Evolutionary conservation across 2,329 filamentous ascomycete species (phyloP), one percentile per base, ranked within the genome.

Genomic region (Fusarium sp.): DNA sequence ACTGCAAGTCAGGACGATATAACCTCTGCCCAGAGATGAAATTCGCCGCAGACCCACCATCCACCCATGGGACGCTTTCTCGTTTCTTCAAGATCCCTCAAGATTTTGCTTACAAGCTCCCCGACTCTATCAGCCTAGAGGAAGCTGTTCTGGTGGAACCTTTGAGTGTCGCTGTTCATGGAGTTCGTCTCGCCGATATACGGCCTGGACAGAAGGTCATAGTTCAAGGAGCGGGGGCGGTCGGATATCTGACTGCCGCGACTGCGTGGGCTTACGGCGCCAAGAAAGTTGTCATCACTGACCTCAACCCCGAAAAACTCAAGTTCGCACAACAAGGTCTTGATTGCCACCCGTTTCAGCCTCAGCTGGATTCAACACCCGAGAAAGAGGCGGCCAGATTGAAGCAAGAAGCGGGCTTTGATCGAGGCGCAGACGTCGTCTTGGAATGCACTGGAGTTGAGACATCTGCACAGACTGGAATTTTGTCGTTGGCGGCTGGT

Each of bases 31-130:
- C 87, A 6, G 85, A 92, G 52, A 97, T 98, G 94, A 83, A 82
- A 17, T 98, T 98, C 77, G 95, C 95, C 19, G 94, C 95, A 2
- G 98, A 94, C 13, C 95, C 95, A n/a, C 95, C 95, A 3, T 89
- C 91, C 77, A 59, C 52, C 3, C 91, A 98, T 78, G 94, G 94
- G 51, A 98, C 94, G 1, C 84, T 98, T 49, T 91, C 94, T 3
- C 92, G 93, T 53, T 96, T 94, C 84, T 98, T 95, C 84, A 78
- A 84, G 9, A 85, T 95, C 11, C 93, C 95, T 2, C 89, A 91
- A 70, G 95, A 98, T 79, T 97, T 97, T 78, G 97, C 94, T 86
- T 97, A 96, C 82, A 93, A 92, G 82, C 87, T 98, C 4, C 94
- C 95, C 0, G 88, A 91, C 17, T 79, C 83, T 66, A 89, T 98